phyloP scores from a whole-genome alignment of 2,329 filamentous ascomycete genomes.

The Xylaria sp. region DNA sequence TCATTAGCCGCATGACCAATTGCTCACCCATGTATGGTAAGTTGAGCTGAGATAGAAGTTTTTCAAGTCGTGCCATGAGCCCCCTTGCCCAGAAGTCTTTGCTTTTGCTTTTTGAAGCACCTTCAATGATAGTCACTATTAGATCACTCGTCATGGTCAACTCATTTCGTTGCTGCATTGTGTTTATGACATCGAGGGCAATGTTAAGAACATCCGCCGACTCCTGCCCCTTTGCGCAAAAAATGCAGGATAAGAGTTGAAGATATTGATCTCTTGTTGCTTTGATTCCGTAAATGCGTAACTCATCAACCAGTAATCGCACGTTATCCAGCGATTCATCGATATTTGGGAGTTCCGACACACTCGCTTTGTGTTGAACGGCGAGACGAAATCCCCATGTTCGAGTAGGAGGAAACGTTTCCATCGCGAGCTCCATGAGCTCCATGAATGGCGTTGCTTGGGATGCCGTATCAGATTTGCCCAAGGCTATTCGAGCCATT shows the following conservation, averaged over 20 bases:
- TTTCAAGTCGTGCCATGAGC: conserved; percentile 55
- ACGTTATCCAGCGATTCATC: conserved; percentile 43
- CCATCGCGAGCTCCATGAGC: conserved; percentile 46
- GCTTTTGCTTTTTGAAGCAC: conserved; percentile 51
- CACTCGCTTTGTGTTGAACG: conserved; percentile 45
- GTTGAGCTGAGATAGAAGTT: conserved; percentile 54
- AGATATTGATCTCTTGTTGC: conserved; percentile 53
- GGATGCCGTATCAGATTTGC: conserved; percentile 5
- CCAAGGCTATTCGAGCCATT: conserved; percentile 14
- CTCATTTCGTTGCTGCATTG: conserved; percentile 59
- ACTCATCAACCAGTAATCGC: conserved; percentile 50
- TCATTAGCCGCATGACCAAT: conserved; percentile 57
- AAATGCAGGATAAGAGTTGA: conserved; percentile 55
- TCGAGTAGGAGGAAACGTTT: conserved; percentile 46
- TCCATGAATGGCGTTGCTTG: conserved; percentile 38
- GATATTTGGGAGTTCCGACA: conserved; percentile 32
- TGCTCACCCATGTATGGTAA: conserved; percentile 54
- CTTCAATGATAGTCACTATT: conserved; percentile 60
- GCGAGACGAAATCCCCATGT: conserved; percentile 52
- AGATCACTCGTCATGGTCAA: conserved; percentile 58
- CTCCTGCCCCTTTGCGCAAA: conserved; percentile 44
- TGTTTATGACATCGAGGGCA: conserved; percentile 57
- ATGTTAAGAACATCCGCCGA: conserved; percentile 51
- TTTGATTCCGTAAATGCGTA: conserved; percentile 54
- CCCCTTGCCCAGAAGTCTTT: conserved; percentile 50